Base-by-base conservation (phyloP, 495 filamentous ascomycete genomes). In the Aspergillus campestris region DNA sequence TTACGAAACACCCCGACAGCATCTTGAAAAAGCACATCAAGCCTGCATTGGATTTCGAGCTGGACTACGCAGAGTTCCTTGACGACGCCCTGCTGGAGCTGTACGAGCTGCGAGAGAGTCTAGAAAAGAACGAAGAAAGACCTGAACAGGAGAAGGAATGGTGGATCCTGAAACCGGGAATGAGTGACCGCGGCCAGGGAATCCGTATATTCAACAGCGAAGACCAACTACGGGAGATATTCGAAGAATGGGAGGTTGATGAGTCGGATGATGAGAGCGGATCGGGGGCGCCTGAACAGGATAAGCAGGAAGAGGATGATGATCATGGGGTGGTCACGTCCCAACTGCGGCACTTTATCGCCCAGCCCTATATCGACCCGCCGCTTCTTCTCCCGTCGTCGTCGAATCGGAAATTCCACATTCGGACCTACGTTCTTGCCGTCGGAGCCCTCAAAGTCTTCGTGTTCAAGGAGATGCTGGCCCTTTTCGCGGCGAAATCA, bases 141-240 rank as follows among this genome's bases (percentile, higher is more conserved):
- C 49, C 59, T 4, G 57, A 64, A 2, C 55, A 66, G 0, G 75
- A 86, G 53, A 74, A 72, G 40, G 86, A 94, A 65, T 98, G 91
- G 91, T 98, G 92, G 92, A 95, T 97, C 49, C 65, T 97, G 34
- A 98, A 98, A 59, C 92, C 92, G 0, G 80, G 90, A 1, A 97
- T 98, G 92, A 94, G 88, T 64, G 92, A 97, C 58, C 78, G 90
- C 5, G 92, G 91, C 3, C 88, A 95, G 58, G 92, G 92, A 3
- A 92, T 98, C 34, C 67, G 87, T 32, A 70, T 98, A 3, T 98
- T 98, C 63, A 83, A 78, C 56, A 85, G 79, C 33, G 83, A 89
- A 64, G 80, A 80, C 40, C 82, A 94, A 56, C 65, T 98, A 11
- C 80, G 80, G 35, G 74, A 65, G 13, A 89, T 98, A 27, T 98